phyloP scores from a whole-genome alignment of 768 basidiomycete genomes.

The Lactarius trivialis region DNA sequence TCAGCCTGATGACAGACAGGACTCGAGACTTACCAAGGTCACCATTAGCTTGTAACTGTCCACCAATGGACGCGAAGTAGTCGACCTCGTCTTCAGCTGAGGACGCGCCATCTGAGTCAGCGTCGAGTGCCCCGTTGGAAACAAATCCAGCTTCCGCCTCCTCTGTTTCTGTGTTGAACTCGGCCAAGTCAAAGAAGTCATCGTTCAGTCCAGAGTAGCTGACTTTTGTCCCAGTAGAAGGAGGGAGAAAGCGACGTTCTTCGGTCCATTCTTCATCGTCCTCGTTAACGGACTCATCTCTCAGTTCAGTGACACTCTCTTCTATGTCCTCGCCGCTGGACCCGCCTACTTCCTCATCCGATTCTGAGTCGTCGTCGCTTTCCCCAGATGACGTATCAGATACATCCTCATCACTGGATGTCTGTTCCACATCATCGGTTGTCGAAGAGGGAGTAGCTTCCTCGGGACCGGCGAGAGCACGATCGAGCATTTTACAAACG shows the following conservation, averaged over 20 bases:
- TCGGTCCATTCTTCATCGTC: constrained; percentile 22
- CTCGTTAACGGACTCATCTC: constrained; percentile 5
- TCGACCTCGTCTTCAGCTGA: constrained; percentile 57
- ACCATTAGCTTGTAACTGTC: constrained; percentile 22
- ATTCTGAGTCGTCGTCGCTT: constrained; percentile 27
- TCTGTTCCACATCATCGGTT: constrained; percentile 26
- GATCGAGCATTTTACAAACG: constrained; percentile 63
- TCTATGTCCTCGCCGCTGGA: constrained; percentile 26
- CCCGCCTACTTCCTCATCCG: constrained; percentile 26
- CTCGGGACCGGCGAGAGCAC: constrained; percentile 49
- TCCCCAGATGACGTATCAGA: not conserved
- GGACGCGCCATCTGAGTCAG: constrained; percentile 40
- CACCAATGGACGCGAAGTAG: constrained; percentile 57
- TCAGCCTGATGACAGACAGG: not conserved
- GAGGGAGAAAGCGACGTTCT: not conserved
- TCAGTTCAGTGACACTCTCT: constrained; percentile 27
- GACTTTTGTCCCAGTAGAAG: constrained; percentile 23
- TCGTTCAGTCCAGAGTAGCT: constrained; percentile 65
- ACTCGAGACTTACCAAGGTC: not conserved
- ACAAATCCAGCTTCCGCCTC: constrained; percentile 60
- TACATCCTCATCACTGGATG: constrained; percentile 29
- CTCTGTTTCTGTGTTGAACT: constrained; percentile 84
- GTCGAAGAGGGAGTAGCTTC: constrained; percentile 29
- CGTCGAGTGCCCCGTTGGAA: constrained; percentile 53
- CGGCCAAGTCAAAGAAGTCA: constrained; percentile 79